These are phyloP conservation scores for Colletotrichum australisinense DNA, from an alignment of 2,329 filamentous ascomycete species.

Conservation along the genomic window DNA sequence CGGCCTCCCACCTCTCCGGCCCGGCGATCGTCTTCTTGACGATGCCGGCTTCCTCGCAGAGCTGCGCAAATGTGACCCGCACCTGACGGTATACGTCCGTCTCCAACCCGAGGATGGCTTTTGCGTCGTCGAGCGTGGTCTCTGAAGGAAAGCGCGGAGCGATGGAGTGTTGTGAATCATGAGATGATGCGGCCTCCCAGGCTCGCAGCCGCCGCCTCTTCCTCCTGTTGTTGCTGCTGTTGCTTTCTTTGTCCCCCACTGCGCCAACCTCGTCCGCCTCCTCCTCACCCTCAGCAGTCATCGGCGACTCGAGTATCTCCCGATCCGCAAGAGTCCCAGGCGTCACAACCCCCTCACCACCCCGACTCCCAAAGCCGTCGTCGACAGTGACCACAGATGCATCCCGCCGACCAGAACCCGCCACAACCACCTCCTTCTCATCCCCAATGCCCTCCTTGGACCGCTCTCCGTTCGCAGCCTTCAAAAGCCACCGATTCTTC, in stretches of 20 bases:
- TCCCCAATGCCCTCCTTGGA: constrained; percentile 39
- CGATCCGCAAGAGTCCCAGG: constrained; percentile 31
- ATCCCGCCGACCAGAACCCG: not conserved
- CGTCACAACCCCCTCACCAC: constrained; percentile 6
- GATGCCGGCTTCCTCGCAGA: constrained; percentile 76
- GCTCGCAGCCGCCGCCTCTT: constrained; percentile 31
- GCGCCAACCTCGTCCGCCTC: constrained; percentile 20
- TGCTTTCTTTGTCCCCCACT: not conserved
- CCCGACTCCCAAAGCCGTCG: not conserved
- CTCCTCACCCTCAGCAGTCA: too few species aligned
- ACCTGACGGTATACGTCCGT: constrained; percentile 71
- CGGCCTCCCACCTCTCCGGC: constrained; percentile 77
- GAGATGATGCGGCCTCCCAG: constrained; percentile 64
- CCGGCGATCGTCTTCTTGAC: constrained; percentile 82
- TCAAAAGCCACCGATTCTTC: constrained; percentile 75
- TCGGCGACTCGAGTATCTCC: constrained; percentile 2
- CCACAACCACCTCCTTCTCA: not conserved
- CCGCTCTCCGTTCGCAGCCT: constrained; percentile 70
- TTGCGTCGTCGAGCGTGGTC: constrained; percentile 83
- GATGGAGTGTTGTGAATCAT: constrained; percentile 71
- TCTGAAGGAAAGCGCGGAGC: constrained; percentile 84
- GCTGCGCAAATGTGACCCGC: constrained; percentile 74
- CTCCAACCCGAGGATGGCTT: constrained; percentile 74
- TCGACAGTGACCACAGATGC: not conserved
- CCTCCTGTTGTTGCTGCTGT: constrained; percentile 11